phyloP scores from a whole-genome alignment of 2,329 filamentous ascomycete species.

The Thermothelomyces thermophilus region DNA sequence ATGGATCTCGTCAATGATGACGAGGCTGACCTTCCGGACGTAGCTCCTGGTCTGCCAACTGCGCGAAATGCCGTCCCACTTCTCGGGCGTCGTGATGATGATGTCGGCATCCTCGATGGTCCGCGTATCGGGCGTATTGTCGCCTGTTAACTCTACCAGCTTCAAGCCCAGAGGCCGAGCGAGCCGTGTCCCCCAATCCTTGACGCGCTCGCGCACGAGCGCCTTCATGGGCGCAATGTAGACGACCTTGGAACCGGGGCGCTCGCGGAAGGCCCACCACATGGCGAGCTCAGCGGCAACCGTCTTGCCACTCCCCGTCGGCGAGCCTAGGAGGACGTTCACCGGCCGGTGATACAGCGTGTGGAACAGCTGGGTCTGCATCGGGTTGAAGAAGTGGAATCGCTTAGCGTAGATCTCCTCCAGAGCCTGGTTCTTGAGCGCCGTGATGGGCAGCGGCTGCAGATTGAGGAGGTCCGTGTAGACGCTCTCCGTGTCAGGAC shows the following conservation, averaged over 20 bases:
- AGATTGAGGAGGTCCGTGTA: conserved; percentile 92
- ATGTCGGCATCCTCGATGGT: conserved; percentile 95
- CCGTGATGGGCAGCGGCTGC: conserved; percentile 80
- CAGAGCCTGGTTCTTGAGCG: conserved; percentile 76
- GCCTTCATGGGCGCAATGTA: conserved; percentile 99
- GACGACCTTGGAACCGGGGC: conserved; percentile 91
- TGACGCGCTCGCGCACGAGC: conserved; percentile 88
- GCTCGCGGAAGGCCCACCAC: conserved; percentile 98
- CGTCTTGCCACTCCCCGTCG: conserved; percentile 95
- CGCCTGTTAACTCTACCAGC: conserved; percentile 85
- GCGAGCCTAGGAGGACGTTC: conserved; percentile 91
- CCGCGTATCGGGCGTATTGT: conserved; percentile 94
- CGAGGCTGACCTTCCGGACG: conserved; percentile 86
- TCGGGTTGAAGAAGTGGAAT: conserved; percentile 97
- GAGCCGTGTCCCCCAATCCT: conserved; percentile 84
- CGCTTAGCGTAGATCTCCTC: conserved; percentile 84
- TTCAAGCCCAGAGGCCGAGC: conserved; percentile 78
- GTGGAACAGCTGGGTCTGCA: conserved; percentile 99
- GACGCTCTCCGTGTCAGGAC: conserved; percentile 93
- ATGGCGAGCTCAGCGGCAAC: conserved; percentile 93
- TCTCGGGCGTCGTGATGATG: conserved; percentile 98
- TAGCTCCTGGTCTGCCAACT: conserved; percentile 98
- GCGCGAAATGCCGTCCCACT: conserved; percentile 99
- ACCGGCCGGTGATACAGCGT: conserved; percentile 86
- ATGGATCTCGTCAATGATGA: conserved; percentile 98